Evolutionary conservation across 768 basidiomycete genomes (phyloP), one percentile per base, ranked within the genome.

Genomic region (Gyrodon lividus): DNA sequence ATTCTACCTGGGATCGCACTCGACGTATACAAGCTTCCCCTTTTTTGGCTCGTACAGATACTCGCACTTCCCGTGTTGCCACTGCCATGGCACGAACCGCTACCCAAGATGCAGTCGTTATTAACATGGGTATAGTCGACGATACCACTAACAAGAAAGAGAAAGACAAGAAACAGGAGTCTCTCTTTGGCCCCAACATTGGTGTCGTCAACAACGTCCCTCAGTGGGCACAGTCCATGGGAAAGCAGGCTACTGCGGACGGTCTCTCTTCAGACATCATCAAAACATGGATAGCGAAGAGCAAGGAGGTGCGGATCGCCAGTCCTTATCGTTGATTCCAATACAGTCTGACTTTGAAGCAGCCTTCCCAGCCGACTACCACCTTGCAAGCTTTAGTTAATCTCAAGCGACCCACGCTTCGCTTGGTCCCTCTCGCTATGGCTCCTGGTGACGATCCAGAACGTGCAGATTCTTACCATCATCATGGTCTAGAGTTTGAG

Each of bases 331-430:
- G 47, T 50, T 59, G 13, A 57, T 48, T 41, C 46, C 38, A 2
- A 48, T 46, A 44, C 43, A 43, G 40, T 42, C 30, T 44, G 20
- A 33, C 46, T 7, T 34, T 17, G 19, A 16, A 1, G 14, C 58
- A 92, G 90, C 68, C 83, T 26, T 79, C 84, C 9, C 87, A 92
- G 61, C 84, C 93, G 0, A 96, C 94, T 0, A 98, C 94, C 0
- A 96, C 94, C 2, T 76, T 98, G 0, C 94, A 97, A 71, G 94
- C 94, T 0, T 78, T 95, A 30, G 93, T 97, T 57, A 98, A 97
- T 65, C 83, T 97, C 59, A 96, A 95, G 65, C 82, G 94, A 5
- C 94, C 94, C 1, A 85, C 91, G 1, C 77, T 98, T 30, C 81
- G 86, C 12, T 80, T 95, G 4, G 84, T 83, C 7, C 91, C 86